These are phyloP conservation scores for Clavulina sp. DNA, from an alignment of 768 basidiomycete species.

Conservation along the genomic window DNA sequence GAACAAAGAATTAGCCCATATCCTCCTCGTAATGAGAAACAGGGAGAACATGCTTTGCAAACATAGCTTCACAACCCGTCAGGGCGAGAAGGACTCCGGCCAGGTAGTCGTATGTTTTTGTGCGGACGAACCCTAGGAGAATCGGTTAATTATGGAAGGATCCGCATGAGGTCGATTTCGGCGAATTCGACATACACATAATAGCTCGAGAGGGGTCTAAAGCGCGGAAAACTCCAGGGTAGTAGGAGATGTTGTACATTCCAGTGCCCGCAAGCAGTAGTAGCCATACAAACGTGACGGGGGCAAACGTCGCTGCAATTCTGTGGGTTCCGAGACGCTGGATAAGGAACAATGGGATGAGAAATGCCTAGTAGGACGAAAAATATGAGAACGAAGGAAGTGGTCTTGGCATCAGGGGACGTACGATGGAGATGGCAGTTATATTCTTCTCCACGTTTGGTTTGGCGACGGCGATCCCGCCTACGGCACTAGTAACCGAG, in stretches of 20 bases:
- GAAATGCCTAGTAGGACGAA: constrained; percentile 26
- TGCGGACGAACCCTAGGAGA: constrained; percentile 41
- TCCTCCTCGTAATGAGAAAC: neutral
- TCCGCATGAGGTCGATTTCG: neutral
- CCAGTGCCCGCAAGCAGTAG: constrained; percentile 33
- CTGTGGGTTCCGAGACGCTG: constrained; percentile 43
- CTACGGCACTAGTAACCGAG: constrained; percentile 48
- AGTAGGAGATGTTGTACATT: constrained; percentile 35
- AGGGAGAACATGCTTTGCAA: constrained; percentile 36
- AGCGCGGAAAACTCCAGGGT: constrained; percentile 44
- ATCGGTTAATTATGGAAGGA: neutral
- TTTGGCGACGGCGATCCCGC: constrained; percentile 45
- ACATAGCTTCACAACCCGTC: constrained; percentile 55
- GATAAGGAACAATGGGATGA: constrained; percentile 36
- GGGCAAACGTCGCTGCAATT: constrained; percentile 36
- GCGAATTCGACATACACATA: constrained; percentile 27
- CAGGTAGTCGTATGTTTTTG: constrained; percentile 39
- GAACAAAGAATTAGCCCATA: neutral
- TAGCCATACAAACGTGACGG: constrained; percentile 43
- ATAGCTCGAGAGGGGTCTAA: constrained; percentile 51
- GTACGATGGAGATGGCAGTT: constrained; percentile 41
- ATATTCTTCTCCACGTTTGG: constrained; percentile 30
- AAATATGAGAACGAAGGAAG: neutral
- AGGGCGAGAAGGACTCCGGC: constrained; percentile 45
- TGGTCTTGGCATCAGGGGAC: constrained; percentile 9